Evolutionary conservation across 2,329 filamentous ascomycete genomes (phyloP).

Genomic region (Nannizziopsis arthrosporioides): DNA sequence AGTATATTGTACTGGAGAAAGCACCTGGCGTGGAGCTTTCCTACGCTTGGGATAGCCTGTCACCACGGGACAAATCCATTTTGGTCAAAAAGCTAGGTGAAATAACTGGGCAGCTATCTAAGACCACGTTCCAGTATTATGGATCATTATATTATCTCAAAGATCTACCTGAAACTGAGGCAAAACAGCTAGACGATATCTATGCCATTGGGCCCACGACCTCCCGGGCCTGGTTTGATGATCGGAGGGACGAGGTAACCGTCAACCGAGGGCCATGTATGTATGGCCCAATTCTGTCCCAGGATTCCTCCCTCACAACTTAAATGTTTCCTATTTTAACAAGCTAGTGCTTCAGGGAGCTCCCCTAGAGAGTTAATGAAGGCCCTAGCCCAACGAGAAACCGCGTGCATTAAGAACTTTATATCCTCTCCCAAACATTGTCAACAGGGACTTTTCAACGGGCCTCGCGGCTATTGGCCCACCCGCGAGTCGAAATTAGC

Average conservation of each 20-base stretch:
- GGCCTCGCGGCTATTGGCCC: conserved; percentile 23
- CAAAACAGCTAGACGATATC: no score
- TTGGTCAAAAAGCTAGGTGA: background rate
- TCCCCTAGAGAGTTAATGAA: background rate
- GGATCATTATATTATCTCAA: no score
- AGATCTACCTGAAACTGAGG: no score
- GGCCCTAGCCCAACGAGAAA: background rate
- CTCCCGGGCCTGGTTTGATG: conserved; percentile 18
- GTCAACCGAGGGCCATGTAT: conserved; percentile 20
- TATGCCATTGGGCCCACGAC: conserved; percentile 18
- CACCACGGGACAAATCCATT: background rate
- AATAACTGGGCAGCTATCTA: background rate
- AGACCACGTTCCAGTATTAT: conserved; percentile 12
- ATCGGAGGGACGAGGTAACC: conserved; percentile 15
- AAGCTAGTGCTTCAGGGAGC: background rate
- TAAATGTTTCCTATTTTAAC: background rate
- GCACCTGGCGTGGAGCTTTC: background rate
- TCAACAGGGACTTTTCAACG: conserved; percentile 10
- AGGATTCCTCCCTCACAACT: no score
- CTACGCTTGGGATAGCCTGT: background rate
- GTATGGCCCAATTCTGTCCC: background rate
- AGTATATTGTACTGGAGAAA: conserved; percentile 15
- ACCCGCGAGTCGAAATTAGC: conserved; percentile 19
- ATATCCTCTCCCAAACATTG: background rate
- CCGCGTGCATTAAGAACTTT: background rate